Percentiles rank a stretch among this genome's conserved stretches.
Conservation (phyloP, 169 alveolate genomes). For the Prorocentrum cordatum region DNA sequence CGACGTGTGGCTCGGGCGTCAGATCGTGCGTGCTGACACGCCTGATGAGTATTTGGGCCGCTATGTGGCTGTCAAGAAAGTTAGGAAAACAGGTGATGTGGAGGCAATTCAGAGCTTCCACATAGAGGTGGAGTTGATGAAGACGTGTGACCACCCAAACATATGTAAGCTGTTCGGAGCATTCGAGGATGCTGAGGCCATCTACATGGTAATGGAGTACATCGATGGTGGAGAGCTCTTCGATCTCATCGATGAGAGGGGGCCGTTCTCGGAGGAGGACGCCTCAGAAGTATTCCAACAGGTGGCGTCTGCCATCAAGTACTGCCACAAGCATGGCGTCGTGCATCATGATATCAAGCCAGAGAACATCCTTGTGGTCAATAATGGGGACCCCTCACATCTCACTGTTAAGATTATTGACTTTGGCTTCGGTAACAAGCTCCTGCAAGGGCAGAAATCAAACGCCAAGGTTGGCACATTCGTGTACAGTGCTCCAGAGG, state of each 20-base stretch:
- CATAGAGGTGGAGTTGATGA: constrained; percentile 14
- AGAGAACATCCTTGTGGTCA: constrained; percentile 6
- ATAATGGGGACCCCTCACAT: background rate
- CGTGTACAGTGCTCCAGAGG: constrained; percentile 35
- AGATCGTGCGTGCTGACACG: background rate
- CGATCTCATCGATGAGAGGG: background rate
- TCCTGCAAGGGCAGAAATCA: constrained; percentile 8
- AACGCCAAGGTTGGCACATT: constrained; percentile 35
- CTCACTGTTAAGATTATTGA: constrained; percentile 13
- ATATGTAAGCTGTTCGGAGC: background rate
- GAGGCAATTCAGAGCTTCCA: background rate
- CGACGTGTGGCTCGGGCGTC: background rate
- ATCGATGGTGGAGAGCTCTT: constrained; percentile 4
- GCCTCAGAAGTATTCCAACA: background rate
- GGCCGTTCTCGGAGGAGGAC: background rate
- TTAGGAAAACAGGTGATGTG: background rate
- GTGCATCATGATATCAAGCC: background rate
- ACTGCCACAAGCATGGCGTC: constrained; percentile 21
- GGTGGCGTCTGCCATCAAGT: background rate
- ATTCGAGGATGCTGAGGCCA: constrained; percentile 1
- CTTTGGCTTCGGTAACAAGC: constrained; percentile 16
- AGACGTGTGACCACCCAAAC: background rate
- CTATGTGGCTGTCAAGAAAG: background rate
- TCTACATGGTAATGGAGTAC: constrained; percentile 18
- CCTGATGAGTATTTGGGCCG: too few relatives aligned